phyloP scores from a whole-genome alignment of 2,329 filamentous ascomycete genomes.

The Neonectria coccinea region DNA sequence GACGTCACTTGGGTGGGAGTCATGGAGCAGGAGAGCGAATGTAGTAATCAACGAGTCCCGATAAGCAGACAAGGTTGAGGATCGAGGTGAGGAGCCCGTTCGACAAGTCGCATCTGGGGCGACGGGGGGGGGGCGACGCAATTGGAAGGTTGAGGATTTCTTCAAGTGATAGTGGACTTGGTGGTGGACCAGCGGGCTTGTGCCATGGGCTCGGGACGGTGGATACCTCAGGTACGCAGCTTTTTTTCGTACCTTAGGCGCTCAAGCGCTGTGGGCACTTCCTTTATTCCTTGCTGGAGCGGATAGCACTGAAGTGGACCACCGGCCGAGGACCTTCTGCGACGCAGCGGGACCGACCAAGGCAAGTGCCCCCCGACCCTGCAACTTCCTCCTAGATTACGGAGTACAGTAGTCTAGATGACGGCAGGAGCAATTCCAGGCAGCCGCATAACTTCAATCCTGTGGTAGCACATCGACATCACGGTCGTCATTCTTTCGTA shows the following conservation, averaged over 20 bases:
- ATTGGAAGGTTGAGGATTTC: neutral
- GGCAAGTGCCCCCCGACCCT: neutral
- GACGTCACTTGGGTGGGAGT: neutral
- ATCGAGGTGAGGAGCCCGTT: constrained; percentile 15
- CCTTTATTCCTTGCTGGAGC: neutral
- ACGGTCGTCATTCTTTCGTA: neutral
- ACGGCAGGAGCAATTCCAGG: neutral
- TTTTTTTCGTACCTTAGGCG: too few relatives aligned
- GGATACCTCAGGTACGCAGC: constrained; percentile 2
- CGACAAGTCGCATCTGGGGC: constrained; percentile 22
- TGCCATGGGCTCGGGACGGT: constrained; percentile 24
- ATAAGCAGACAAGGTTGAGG: constrained; percentile 9
- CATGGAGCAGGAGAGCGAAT: constrained; percentile 1
- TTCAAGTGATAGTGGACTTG: constrained; percentile 5
- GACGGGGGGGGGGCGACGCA: too few relatives aligned
- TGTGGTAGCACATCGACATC: neutral
- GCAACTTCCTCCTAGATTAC: neutral
- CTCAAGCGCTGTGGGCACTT: neutral
- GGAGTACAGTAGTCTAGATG: neutral
- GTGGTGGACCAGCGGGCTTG: neutral
- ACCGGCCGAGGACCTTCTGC: constrained; percentile 2
- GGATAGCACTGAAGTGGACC: neutral
- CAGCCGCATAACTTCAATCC: neutral
- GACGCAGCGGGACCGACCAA: neutral
- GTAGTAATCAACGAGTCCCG: constrained; percentile 15